These are phyloP conservation scores for Ampelomyces quisqualis DNA, from an alignment of 2,329 filamentous ascomycete species.

Conservation along the genomic window DNA sequence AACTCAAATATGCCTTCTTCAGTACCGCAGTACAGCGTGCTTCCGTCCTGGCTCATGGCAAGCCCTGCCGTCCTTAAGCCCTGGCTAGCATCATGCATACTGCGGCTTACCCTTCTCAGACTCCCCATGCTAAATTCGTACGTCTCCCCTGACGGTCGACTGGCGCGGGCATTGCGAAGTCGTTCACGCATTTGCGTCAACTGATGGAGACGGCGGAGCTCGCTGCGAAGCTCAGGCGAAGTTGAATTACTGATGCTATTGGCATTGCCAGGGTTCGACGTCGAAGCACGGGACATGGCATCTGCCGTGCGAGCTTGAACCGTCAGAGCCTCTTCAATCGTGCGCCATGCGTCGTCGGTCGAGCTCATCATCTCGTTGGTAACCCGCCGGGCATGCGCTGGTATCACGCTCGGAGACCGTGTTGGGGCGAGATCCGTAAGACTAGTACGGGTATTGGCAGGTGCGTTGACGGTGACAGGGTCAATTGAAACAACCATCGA, in stretches of 20 bases:
- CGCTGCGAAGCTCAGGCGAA: slow-evolving; percentile 35
- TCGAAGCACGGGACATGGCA: slow-evolving; percentile 9
- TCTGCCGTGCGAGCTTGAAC: slow-evolving; percentile 32
- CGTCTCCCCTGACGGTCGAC: slow-evolving; percentile 22
- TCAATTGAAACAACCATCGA: slow-evolving; percentile 44
- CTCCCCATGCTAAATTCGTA: slow-evolving; percentile 31
- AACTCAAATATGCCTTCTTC: slow-evolving; percentile 78
- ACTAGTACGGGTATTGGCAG: slow-evolving; percentile 20
- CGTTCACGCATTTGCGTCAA: slow-evolving; percentile 42
- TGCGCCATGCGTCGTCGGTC: slow-evolving; percentile 50
- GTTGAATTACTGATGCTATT: slow-evolving; percentile 22
- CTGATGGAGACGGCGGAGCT: slow-evolving; percentile 40
- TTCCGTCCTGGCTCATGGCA: slow-evolving; percentile 52
- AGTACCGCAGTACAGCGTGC: slow-evolving; percentile 50
- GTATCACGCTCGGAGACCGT: slow-evolving; percentile 33
- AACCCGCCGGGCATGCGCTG: slow-evolving; percentile 35
- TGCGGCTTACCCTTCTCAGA: slow-evolving; percentile 27
- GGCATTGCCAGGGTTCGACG: slow-evolving; percentile 8
- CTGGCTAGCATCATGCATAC: slow-evolving; percentile 32
- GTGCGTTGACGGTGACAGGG: slow-evolving; percentile 26
- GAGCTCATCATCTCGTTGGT: slow-evolving; percentile 35
- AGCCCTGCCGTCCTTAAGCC: slow-evolving; percentile 51
- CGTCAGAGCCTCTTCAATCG: slow-evolving; percentile 51
- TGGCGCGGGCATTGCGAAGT: slow-evolving; percentile 37
- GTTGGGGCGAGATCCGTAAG: slow-evolving; percentile 35